Evolutionary conservation across 1,284 basidiomycete species (phyloP).

Genomic region (Rhodotorula sp.): DNA sequence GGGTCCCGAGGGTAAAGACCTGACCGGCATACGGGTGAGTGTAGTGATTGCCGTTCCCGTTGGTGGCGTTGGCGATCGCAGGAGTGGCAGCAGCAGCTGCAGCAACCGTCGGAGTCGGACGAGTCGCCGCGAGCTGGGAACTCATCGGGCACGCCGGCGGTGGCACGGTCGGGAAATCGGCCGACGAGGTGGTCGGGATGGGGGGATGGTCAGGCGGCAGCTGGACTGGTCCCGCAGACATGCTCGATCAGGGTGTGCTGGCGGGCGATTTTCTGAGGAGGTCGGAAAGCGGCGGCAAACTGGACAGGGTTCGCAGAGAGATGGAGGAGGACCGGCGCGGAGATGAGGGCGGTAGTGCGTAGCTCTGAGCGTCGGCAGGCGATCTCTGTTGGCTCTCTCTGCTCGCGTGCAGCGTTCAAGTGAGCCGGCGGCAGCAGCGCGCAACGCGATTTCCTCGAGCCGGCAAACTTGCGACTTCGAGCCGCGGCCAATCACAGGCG

Average conservation of each 20-base stretch:
- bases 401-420: too few relatives aligned
- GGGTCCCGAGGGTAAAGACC: conserved; percentile 68
- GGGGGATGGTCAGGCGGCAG: conserved; percentile 32
- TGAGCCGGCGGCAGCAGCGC: too few relatives aligned
- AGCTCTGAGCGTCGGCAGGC: too few relatives aligned
- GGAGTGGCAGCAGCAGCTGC: neutral
- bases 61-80: neutral
- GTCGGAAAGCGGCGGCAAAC: too few relatives aligned
- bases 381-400: too few relatives aligned
- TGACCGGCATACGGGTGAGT: conserved; percentile 9
- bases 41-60: neutral
- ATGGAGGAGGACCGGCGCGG: neutral
- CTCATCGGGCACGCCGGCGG: conserved; percentile 7
- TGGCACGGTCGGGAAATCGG: conserved; percentile 22
- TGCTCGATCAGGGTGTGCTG: too few relatives aligned
- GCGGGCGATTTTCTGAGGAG: too few relatives aligned
- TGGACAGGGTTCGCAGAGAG: neutral
- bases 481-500: too few relatives aligned
- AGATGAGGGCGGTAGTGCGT: too few relatives aligned
- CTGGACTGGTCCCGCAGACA: neutral
- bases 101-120: conserved; percentile 2
- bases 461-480: too few relatives aligned
- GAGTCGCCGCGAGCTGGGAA: conserved; percentile 11
- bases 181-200: conserved; percentile 22
- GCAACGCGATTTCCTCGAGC: too few relatives aligned